Conservation (phyloP, 805 yeast genomes). For the Candida odintsovae region DNA sequence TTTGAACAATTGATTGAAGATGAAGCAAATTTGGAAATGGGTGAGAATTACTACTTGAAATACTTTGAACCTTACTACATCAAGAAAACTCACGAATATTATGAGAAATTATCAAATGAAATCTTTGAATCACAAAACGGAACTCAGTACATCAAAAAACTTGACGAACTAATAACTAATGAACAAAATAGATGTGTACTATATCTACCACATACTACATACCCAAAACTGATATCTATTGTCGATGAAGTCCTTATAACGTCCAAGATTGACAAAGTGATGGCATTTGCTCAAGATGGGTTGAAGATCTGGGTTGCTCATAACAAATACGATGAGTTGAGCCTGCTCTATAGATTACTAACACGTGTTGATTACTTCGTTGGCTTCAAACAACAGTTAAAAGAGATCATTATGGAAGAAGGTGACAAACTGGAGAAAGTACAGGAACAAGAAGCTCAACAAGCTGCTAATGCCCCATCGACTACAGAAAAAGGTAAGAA, state of each 20-base stretch:
- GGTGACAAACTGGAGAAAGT: conserved; percentile 29
- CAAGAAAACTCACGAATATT: conserved; percentile 49
- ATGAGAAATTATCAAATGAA: conserved; percentile 39
- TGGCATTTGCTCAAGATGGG: conserved; percentile 50
- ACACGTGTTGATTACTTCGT: conserved; percentile 50
- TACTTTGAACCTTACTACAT: conserved; percentile 65
- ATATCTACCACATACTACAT: conserved; percentile 48
- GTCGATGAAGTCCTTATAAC: conserved; percentile 57
- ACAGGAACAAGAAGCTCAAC: conserved; percentile 10
- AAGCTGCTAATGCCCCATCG: conserved; percentile 22
- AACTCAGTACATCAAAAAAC: conserved; percentile 45
- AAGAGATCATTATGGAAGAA: conserved; percentile 37
- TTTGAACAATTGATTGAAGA: conserved; percentile 57
- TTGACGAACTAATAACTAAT: conserved; percentile 47
- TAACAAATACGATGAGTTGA: conserved; percentile 37
- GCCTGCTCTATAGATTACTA: conserved; percentile 42
- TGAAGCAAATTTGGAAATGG: conserved; percentile 27
- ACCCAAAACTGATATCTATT: conserved; percentile 46
- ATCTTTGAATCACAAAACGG: conserved; percentile 42
- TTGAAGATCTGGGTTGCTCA: conserved; percentile 50
- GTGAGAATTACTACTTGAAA: conserved; percentile 57
- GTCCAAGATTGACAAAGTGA: conserved; percentile 48
- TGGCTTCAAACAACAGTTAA: conserved; percentile 42
- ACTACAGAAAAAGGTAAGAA: conserved; percentile 7
- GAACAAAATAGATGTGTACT: conserved; percentile 55